Conservation (phyloP, 2,329 filamentous ascomycete species). For the Ramularia endophylla region DNA sequence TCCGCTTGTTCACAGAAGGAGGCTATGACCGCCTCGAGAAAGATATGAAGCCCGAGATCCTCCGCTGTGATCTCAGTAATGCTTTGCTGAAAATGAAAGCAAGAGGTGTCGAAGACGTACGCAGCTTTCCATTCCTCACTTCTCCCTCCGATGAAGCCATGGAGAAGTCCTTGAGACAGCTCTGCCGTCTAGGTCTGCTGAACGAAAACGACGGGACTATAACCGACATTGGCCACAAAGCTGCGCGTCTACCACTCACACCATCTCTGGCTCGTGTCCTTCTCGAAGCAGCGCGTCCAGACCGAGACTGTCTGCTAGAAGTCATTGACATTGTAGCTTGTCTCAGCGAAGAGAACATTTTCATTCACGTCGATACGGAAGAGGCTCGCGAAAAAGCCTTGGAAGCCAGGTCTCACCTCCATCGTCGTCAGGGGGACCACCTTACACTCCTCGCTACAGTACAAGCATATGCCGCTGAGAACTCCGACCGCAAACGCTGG, state of each 20-base stretch:
- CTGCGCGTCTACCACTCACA: conserved; percentile 77
- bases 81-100: conserved; percentile 92
- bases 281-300: conserved; percentile 66
- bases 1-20: conserved; percentile 76
- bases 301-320: conserved; percentile 69
- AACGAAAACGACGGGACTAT: conserved; percentile 64
- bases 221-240: conserved; percentile 65
- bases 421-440: conserved; percentile 57
- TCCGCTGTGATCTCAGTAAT: conserved; percentile 81
- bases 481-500: conserved; percentile 55
- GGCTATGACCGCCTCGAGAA: conserved; percentile 65
- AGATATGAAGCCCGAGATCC: conserved; percentile 78
- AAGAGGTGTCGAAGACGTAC: conserved; percentile 73
- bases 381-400: conserved; percentile 56
- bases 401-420: conserved; percentile 50
- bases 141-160: conserved; percentile 70
- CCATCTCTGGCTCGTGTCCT: conserved; percentile 77
- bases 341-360: conserved; percentile 60
- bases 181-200: conserved; percentile 73
- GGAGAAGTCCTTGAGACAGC: conserved; percentile 72
- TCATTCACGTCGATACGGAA: conserved; percentile 54
- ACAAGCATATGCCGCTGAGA: conserved; percentile 53
- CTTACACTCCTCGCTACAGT: conserved; percentile 57
- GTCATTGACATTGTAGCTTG: conserved; percentile 76
- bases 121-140: conserved; percentile 80